These are phyloP conservation scores for Lasiodiplodia hormozganensis DNA, from an alignment of 2,329 filamentous ascomycete genomes.

Conservation along the genomic window DNA sequence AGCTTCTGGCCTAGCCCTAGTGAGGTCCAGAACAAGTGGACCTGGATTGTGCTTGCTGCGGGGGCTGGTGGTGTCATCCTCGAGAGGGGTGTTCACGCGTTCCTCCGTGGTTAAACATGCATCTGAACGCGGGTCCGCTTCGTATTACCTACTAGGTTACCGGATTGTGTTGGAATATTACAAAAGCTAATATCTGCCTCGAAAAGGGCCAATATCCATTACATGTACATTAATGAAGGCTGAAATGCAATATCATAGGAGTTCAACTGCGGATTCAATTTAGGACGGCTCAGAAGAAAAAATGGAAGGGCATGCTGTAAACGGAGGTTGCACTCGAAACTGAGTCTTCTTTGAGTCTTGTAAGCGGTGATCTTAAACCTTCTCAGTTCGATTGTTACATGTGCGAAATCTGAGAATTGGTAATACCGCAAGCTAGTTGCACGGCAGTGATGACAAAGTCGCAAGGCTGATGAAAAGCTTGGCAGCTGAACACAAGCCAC, in stretches of 20 bases:
- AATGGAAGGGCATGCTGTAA: background rate
- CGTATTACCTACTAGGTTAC: background rate
- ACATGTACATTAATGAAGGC: slow-evolving; percentile 8
- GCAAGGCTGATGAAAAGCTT: slow-evolving; percentile 13
- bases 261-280: background rate
- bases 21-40: slow-evolving; percentile 63
- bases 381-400: background rate
- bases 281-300: background rate
- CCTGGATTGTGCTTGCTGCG: slow-evolving; percentile 59
- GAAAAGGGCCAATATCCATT: background rate
- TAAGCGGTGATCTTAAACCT: background rate
- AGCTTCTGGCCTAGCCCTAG: slow-evolving; percentile 63
- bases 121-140: background rate
- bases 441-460: background rate
- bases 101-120: slow-evolving; percentile 19
- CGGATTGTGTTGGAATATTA: background rate
- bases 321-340: background rate
- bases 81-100: slow-evolving; percentile 50
- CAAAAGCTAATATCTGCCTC: background rate
- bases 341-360: background rate
- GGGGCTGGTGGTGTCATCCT: slow-evolving; percentile 58
- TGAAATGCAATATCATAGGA: background rate
- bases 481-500: slow-evolving; percentile 23
- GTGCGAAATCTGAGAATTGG: background rate
- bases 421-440: background rate